phyloP scores from a whole-genome alignment of 768 basidiomycete species.

The Naganishia friedmannii region DNA sequence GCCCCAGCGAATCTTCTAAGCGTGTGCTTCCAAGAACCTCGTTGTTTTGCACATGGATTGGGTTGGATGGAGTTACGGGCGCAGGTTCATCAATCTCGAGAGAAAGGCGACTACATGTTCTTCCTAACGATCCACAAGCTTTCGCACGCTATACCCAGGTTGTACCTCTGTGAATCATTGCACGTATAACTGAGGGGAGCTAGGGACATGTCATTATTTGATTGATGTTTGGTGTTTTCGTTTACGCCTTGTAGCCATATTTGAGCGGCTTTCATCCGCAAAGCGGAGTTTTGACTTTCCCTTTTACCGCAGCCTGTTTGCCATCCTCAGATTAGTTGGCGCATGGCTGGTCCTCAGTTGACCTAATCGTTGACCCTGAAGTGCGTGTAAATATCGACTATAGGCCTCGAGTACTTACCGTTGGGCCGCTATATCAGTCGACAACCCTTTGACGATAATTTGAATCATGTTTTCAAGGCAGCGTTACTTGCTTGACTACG shows the following conservation, averaged over 20 bases:
- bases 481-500: too few relatives aligned
- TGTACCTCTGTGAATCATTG: conserved; percentile 18
- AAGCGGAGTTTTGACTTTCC: too few relatives aligned
- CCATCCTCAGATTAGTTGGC: too few relatives aligned
- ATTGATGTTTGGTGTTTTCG: conserved; percentile 8
- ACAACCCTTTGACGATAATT: too few relatives aligned
- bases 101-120: conserved; percentile 26
- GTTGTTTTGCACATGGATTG: neutral
- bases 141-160: conserved; percentile 24
- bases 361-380: too few relatives aligned
- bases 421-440: too few relatives aligned
- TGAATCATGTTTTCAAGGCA: too few relatives aligned
- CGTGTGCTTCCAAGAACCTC: neutral
- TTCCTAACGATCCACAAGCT: conserved; percentile 28
- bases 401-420: too few relatives aligned
- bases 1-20: conserved; percentile 87
- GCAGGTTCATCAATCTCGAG: conserved; percentile 21
- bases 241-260: neutral
- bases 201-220: conserved; percentile 36
- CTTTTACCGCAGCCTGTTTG: too few relatives aligned
- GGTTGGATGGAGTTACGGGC: conserved; percentile 12
- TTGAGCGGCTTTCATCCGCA: too few relatives aligned
- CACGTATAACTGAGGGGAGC: conserved; percentile 35
- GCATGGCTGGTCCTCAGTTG: too few relatives aligned
- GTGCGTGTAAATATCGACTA: too few relatives aligned